Base-by-base conservation (phyloP, 164 flowering plant genomes). In the Liquidambar formosana region DNA sequence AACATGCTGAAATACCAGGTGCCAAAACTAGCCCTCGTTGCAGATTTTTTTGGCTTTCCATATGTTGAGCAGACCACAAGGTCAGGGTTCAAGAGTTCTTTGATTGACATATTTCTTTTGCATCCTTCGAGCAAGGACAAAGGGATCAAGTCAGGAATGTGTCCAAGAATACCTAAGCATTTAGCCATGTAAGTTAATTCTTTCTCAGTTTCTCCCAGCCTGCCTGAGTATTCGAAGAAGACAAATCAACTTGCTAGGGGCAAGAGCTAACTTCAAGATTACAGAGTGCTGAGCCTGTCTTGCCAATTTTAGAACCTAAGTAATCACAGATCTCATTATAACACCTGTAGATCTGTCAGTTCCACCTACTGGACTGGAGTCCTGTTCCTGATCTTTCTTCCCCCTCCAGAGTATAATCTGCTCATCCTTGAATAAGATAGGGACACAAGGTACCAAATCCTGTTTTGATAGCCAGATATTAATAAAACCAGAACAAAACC, bases 391-490 rank as follows among this genome's bases (percentile, higher is more conserved):
- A 54, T 72, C 76, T 65, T 67, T 76, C 59, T 79, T 84, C 44
- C 97, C 97, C 67, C 87, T 83, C 99, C 99, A 94, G 28, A 92
- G 79, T 57, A 94, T 79, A 58, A 94, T 89, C 77, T 94, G 96
- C 58, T 88, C 90, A 64, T 85, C 87, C 82, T 94, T 94, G 82
- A 90, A 85, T 73, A 92, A 75, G 64, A 94, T 79, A n/a, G 97
- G 97, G 54, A 89, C 81, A 78, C 97, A 94, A 59, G 97, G 97
- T 53, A 94, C 99, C 78, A 94, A 76, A 81, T 94, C 97, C 99
- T 94, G 90, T 72, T 78, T 51, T 28, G 1, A 68, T 12, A 33
- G 6, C n/a, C n/a, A n/a, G n/a, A n/a, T n/a, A 67, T 58, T 58
- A 27, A 57, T 45, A 65, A 9, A 23, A 27, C 53, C 59, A 48